Evolutionary conservation across 805 yeast genomes (phyloP).

Genomic region (Lachancea mirantina): DNA sequence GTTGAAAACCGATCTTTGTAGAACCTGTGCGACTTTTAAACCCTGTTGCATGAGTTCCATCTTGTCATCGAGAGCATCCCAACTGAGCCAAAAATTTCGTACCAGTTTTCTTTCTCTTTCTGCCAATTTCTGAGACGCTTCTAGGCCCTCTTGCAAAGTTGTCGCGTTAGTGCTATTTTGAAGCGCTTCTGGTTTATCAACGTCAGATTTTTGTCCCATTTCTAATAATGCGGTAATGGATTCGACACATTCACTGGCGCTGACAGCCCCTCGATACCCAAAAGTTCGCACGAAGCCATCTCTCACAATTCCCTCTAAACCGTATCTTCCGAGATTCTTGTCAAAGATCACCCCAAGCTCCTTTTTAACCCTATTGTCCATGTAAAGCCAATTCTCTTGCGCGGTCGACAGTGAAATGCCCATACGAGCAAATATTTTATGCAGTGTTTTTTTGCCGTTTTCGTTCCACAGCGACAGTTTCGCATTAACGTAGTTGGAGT

Average conservation of each 20-base stretch:
- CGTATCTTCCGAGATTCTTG: constrained; percentile 65
- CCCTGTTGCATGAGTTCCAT: constrained; percentile 40
- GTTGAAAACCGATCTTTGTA: constrained; percentile 76
- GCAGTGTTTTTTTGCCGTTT: constrained; percentile 78
- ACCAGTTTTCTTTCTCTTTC: constrained; percentile 62
- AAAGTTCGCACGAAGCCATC: constrained; percentile 82
- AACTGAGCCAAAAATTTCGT: constrained; percentile 60
- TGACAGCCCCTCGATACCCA: constrained; percentile 80
- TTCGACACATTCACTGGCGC: constrained; percentile 92
- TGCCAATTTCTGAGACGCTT: constrained; percentile 26
- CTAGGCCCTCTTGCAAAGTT: constrained; percentile 2
- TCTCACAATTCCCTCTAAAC: constrained; percentile 71
- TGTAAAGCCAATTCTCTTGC: constrained; percentile 84
- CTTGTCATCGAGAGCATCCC: constrained; percentile 52
- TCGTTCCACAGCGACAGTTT: constrained; percentile 85
- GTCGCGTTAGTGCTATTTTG: constrained; percentile 17
- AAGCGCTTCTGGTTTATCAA: constrained; percentile 3
- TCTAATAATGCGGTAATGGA: constrained; percentile 80
- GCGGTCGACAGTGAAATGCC: constrained; percentile 88
- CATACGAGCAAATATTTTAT: constrained; percentile 92
- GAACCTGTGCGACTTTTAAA: constrained; percentile 69
- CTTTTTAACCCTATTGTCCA: constrained; percentile 73
- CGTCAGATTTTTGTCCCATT: constrained; percentile 37
- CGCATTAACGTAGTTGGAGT: constrained; percentile 87
- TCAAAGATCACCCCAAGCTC: constrained; percentile 62